Evolutionary conservation across 108 stramenopile genomes (phyloP).

Genomic region (Cylindrotheca fusiformis): DNA sequence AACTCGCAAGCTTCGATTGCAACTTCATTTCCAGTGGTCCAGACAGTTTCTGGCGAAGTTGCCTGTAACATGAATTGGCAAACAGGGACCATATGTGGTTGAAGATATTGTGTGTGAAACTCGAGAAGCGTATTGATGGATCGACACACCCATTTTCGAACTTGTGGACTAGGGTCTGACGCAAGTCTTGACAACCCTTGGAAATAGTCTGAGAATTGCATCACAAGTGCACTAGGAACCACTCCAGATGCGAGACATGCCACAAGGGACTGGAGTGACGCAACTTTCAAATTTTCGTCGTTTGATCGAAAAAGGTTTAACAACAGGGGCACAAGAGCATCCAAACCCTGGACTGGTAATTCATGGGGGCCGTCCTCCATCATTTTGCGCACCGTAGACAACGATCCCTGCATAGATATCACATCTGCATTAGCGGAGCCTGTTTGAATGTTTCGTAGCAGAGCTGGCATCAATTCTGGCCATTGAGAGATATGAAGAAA

Average conservation of each 20-base stretch:
- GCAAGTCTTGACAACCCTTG: conserved; percentile 66
- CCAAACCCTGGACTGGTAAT: conserved; percentile 38
- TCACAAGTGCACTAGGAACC: conserved; percentile 67
- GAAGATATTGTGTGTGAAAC: conserved; percentile 67
- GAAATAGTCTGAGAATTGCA: conserved; percentile 78
- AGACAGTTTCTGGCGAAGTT: conserved; percentile 35
- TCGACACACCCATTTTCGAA: conserved; percentile 84
- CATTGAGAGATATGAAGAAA: conserved; percentile 31
- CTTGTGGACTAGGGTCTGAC: conserved; percentile 48
- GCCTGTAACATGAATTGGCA: conserved; percentile 79
- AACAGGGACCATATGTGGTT: conserved; percentile 65
- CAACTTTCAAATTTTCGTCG: conserved; percentile 36
- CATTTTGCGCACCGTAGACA: conserved; percentile 68
- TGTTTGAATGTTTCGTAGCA: conserved; percentile 33
- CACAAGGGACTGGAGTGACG: conserved; percentile 42
- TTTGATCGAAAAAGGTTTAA: conserved; percentile 38
- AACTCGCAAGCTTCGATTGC: conserved; percentile 90
- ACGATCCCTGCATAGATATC: conserved; percentile 39
- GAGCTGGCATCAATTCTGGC: conserved; percentile 42
- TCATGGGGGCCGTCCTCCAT: conserved; percentile 79
- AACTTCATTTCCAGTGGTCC: conserved; percentile 32
- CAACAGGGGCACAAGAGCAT: conserved; percentile 62
- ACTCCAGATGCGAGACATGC: conserved; percentile 45
- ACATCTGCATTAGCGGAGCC: conserved; percentile 11
- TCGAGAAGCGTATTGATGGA: conserved; percentile 75